A percentile compares a stretch with the other conserved stretches of the same genome.
These are phyloP conservation scores for Cornus controversa DNA, from an alignment of 148 eudicot species.

Conservation along the genomic window DNA sequence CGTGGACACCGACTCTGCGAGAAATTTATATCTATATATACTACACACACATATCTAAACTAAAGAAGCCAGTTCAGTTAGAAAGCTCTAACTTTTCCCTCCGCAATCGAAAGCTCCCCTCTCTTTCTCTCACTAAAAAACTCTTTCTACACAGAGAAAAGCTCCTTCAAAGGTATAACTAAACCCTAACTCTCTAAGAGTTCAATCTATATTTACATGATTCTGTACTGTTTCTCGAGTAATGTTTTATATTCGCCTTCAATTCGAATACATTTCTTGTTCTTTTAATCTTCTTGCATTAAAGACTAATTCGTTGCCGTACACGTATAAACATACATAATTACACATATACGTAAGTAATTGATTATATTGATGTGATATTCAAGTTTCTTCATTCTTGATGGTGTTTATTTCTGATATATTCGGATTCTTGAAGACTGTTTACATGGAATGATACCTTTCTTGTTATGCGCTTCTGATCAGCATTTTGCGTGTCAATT, in stretches of 20 bases:
- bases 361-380: background rate
- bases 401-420: background rate
- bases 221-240: background rate
- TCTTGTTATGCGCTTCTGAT: background rate
- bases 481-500: background rate
- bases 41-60: background rate
- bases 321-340: background rate
- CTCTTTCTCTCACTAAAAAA: background rate
- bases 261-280: background rate
- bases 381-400: background rate
- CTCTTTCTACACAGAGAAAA: background rate
- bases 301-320: background rate
- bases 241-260: background rate
- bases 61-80: background rate
- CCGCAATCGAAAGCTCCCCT: background rate
- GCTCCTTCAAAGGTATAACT: background rate
- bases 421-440: background rate
- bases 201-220: background rate
- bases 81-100: background rate
- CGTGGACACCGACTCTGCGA: background rate
- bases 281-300: background rate
- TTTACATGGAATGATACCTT: conserved; percentile 1
- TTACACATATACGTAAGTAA: background rate
- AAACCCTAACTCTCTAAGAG: background rate
- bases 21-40: background rate